Evolutionary conservation across 208 protist species (phyloP).

Genomic region (Leishmania tropica): DNA sequence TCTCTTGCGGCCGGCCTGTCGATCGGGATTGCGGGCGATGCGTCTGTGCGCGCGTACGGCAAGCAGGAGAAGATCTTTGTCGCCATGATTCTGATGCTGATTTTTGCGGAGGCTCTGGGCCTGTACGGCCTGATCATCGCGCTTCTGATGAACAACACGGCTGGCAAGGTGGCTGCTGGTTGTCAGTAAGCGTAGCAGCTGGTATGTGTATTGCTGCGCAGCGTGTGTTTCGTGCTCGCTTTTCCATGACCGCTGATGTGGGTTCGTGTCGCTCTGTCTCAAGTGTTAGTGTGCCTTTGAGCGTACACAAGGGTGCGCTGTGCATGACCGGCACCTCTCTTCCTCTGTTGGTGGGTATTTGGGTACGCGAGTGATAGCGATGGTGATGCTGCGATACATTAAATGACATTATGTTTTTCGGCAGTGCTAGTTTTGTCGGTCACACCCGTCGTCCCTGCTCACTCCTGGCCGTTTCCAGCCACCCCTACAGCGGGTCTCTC

Average conservation of each 20-base stretch:
- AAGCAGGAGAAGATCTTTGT: constrained; percentile 99
- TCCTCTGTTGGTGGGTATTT: background rate
- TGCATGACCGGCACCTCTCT: background rate
- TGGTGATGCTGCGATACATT: background rate
- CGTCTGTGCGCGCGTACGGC: constrained; percentile 87
- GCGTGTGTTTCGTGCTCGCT: background rate
- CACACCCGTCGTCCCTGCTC: background rate
- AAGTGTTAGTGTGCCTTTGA: background rate
- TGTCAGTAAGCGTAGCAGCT: constrained; percentile 2
- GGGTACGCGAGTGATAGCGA: background rate
- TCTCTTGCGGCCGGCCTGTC: constrained; percentile 98
- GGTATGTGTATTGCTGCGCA: background rate
- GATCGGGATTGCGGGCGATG: constrained; percentile 99
- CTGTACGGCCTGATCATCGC: constrained; percentile 99
- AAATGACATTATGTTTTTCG: background rate
- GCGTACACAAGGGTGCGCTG: background rate
- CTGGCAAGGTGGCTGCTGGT: constrained; percentile 54
- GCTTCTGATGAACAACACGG: constrained; percentile 94
- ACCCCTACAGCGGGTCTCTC: background rate
- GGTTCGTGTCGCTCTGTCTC: background rate
- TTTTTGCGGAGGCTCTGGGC: constrained; percentile 99
- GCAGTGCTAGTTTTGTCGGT: background rate
- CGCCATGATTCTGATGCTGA: constrained; percentile 94
- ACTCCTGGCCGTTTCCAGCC: background rate
- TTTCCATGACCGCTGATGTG: background rate